phyloP scores from a whole-genome alignment of 495 filamentous ascomycete species.

The Pyronema domesticum region DNA sequence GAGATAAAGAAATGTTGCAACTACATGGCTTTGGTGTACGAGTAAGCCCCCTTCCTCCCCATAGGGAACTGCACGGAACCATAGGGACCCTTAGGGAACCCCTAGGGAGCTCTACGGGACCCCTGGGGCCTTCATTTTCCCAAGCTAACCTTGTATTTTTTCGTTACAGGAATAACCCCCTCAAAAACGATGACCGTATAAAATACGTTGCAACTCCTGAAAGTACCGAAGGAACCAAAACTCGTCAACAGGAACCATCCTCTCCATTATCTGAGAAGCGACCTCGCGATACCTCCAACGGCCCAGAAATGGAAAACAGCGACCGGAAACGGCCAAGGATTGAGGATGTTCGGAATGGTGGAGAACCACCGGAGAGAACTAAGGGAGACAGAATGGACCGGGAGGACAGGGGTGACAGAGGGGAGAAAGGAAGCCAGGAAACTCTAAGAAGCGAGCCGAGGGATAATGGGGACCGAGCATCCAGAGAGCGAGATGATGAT shows the following conservation, averaged over 20 bases:
- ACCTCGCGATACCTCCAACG: slow-evolving; percentile 3
- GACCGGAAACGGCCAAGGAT: neutral
- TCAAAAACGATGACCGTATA: slow-evolving; percentile 18
- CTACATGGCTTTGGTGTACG: slow-evolving; percentile 26
- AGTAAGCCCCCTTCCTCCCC: slow-evolving; percentile 12
- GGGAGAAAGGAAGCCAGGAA: neutral
- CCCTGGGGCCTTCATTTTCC: neutral
- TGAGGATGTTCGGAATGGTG: slow-evolving; percentile 1
- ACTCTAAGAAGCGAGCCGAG: neutral
- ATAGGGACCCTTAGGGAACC: no score
- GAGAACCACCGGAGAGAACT: neutral
- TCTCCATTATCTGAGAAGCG: slow-evolving; percentile 17
- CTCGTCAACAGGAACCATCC: slow-evolving; percentile 25
- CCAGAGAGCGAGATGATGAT: neutral
- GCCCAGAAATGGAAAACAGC: neutral
- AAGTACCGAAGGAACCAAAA: slow-evolving; percentile 25
- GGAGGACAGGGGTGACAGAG: neutral
- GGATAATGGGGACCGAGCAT: neutral
- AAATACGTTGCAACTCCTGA: slow-evolving; percentile 23
- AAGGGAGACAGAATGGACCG: neutral
- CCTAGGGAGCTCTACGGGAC: no score
- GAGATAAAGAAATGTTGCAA: slow-evolving; percentile 26
- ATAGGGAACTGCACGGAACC: no score
- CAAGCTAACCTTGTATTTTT: neutral
- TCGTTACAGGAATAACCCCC: slow-evolving; percentile 22